Conservation (phyloP, 495 filamentous ascomycete genomes). For the Lasiosphaeria hispida region DNA sequence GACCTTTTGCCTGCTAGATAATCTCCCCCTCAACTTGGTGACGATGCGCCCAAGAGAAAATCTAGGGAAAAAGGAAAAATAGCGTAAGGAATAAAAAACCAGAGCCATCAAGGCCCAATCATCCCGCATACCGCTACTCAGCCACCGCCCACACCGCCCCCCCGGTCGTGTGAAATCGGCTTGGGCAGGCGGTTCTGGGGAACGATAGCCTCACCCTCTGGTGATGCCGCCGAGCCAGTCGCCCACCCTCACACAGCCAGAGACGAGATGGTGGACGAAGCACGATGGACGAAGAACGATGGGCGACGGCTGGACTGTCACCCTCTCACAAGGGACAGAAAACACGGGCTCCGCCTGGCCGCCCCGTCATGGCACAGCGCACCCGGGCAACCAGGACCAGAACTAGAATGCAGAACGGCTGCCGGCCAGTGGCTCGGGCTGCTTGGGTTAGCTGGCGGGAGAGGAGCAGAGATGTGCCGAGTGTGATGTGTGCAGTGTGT, state of each 20-base stretch:
- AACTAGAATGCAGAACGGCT: not conserved
- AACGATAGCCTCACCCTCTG: conserved; percentile 20
- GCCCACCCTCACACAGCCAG: not conserved
- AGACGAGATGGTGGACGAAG: too few relatives aligned
- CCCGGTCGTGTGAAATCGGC: conserved; percentile 20
- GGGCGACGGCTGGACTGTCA: not conserved
- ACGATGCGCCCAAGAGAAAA: not conserved
- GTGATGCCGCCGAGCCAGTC: conserved; percentile 3
- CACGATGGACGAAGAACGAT: too few relatives aligned
- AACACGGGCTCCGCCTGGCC: conserved; percentile 12
- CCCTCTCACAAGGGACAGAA: conserved; percentile 11
- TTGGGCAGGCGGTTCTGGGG: conserved; percentile 13
- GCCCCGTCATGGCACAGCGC: conserved; percentile 12
- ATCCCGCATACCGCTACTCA: conserved; percentile 21
- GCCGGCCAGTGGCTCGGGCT: conserved; percentile 1
- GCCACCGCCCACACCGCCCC: conserved; percentile 34
- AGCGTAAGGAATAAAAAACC: conserved; percentile 12
- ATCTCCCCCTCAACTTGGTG: too few relatives aligned
- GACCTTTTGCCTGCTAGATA: too few relatives aligned
- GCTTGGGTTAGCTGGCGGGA: not conserved
- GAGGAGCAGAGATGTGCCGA: not conserved
- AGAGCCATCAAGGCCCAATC: conserved; percentile 22
- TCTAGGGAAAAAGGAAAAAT: conserved; percentile 5
- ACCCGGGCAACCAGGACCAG: not conserved
- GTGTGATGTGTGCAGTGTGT: conserved; percentile 1